phyloP scores from a whole-genome alignment of 768 basidiomycete species.

The Tricholoma bakamatsutake region DNA sequence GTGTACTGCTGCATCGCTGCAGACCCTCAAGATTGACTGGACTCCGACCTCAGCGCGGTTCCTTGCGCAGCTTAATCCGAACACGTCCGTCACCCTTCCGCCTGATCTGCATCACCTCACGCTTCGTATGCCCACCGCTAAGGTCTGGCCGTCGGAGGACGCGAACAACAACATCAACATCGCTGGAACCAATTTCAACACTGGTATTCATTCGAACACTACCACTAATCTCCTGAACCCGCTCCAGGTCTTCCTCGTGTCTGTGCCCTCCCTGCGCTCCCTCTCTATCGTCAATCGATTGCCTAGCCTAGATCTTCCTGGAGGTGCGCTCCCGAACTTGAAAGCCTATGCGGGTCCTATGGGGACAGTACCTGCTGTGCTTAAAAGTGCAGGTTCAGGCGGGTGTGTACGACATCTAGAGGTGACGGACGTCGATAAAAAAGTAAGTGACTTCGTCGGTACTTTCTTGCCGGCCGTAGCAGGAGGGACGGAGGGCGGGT shows the following conservation, averaged over 20 bases:
- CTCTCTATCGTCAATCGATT: slow-evolving; percentile 14
- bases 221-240: slow-evolving; percentile 9
- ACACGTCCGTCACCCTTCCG: slow-evolving; percentile 13
- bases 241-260: slow-evolving; percentile 14
- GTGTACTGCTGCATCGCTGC: slow-evolving; percentile 29
- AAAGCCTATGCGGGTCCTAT: slow-evolving; percentile 13
- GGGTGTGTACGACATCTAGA: slow-evolving; percentile 9
- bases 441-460: slow-evolving; percentile 10
- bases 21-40: slow-evolving; percentile 38
- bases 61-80: slow-evolving; percentile 23
- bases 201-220: neutral
- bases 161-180: neutral
- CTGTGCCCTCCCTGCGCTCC: slow-evolving; percentile 8
- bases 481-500: neutral
- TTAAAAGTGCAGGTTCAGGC: slow-evolving; percentile 9
- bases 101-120: slow-evolving; percentile 12
- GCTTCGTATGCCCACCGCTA: slow-evolving; percentile 16
- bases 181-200: neutral
- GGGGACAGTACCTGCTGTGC: slow-evolving; percentile 8
- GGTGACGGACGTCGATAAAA: slow-evolving; percentile 15
- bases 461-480: slow-evolving; percentile 19
- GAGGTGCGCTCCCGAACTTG: slow-evolving; percentile 11
- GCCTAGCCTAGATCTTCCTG: slow-evolving; percentile 9
- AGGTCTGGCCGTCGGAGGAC: slow-evolving; percentile 14
- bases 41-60: slow-evolving; percentile 27